These are phyloP conservation scores for Skeletonema tropicum DNA, from an alignment of 108 stramenopile species.

Conservation along the genomic window DNA sequence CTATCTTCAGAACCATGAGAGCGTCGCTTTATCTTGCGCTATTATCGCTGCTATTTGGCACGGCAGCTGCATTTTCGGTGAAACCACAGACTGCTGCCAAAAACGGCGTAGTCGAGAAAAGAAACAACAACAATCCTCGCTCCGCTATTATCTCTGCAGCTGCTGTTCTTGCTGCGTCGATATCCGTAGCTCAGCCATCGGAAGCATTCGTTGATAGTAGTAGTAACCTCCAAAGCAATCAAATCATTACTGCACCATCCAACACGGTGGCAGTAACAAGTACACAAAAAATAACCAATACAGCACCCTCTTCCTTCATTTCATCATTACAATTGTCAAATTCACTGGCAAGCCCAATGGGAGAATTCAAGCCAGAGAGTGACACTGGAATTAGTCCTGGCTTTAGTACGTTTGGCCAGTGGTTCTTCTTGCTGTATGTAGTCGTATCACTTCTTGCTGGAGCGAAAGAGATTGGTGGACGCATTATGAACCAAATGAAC, in stretches of 20 bases:
- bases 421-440: slow-evolving; percentile 41
- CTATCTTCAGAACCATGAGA: background rate
- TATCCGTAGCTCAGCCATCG: background rate
- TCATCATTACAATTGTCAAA: slow-evolving; percentile 13
- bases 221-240: background rate
- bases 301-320: background rate
- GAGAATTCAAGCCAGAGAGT: slow-evolving; percentile 16
- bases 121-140: background rate
- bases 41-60: background rate
- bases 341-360: slow-evolving; percentile 21
- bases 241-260: background rate
- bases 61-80: background rate
- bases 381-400: slow-evolving; percentile 16
- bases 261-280: background rate
- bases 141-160: background rate
- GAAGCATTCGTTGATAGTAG: background rate
- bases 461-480: slow-evolving; percentile 31
- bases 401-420: slow-evolving; percentile 37
- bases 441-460: slow-evolving; percentile 42
- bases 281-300: background rate
- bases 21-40: background rate
- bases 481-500: slow-evolving; percentile 27
- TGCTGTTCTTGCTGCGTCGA: background rate
- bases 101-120: background rate
- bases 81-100: background rate